A percentile compares a stretch with the other conserved stretches of the same genome.
These are phyloP conservation scores for Thoreauomyces humboldtii DNA, from an alignment of 192 early-diverging fungal genomes.

Conservation along the genomic window DNA sequence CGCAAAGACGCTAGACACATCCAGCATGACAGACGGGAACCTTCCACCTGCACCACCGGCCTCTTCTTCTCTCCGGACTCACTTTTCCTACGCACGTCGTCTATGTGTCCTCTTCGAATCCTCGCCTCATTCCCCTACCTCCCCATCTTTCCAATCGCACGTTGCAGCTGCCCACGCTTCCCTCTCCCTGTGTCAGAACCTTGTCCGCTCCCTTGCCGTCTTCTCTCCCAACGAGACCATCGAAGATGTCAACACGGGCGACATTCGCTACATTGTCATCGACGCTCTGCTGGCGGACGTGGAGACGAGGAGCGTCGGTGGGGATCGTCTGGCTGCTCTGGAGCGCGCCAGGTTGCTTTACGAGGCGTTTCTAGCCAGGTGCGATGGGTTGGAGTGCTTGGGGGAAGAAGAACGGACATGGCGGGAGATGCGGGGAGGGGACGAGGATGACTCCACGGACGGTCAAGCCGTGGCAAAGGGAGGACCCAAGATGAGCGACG, in stretches of 20 bases:
- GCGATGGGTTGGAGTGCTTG: slow-evolving; percentile 35
- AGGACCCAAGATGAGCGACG: slow-evolving; percentile 20
- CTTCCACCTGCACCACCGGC: too few relatives aligned
- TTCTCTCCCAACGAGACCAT: slow-evolving; percentile 86
- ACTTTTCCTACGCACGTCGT: too few relatives aligned
- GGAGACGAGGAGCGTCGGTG: slow-evolving; percentile 39
- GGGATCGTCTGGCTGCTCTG: slow-evolving; percentile 45
- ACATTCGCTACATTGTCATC: slow-evolving; percentile 66
- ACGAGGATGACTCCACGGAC: background rate
- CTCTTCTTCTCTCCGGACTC: too few relatives aligned
- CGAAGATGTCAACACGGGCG: slow-evolving; percentile 82
- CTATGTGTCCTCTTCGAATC: too few relatives aligned
- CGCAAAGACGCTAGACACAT: too few relatives aligned
- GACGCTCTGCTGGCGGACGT: slow-evolving; percentile 60
- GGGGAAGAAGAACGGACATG: slow-evolving; percentile 33
- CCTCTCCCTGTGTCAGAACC: slow-evolving; percentile 42
- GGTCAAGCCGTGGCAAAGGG: background rate
- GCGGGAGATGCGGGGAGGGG: slow-evolving; percentile 24
- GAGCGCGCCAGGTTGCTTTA: slow-evolving; percentile 36
- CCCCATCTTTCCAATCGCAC: slow-evolving; percentile 35
- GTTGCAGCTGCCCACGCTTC: slow-evolving; percentile 47
- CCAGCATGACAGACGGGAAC: too few relatives aligned
- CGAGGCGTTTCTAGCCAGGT: slow-evolving; percentile 31
- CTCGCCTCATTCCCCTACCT: background rate
- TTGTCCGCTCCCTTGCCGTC: slow-evolving; percentile 61